Conservation (phyloP, 1,284 basidiomycete genomes). For the Ceratorhiza oryzae-sativae region DNA sequence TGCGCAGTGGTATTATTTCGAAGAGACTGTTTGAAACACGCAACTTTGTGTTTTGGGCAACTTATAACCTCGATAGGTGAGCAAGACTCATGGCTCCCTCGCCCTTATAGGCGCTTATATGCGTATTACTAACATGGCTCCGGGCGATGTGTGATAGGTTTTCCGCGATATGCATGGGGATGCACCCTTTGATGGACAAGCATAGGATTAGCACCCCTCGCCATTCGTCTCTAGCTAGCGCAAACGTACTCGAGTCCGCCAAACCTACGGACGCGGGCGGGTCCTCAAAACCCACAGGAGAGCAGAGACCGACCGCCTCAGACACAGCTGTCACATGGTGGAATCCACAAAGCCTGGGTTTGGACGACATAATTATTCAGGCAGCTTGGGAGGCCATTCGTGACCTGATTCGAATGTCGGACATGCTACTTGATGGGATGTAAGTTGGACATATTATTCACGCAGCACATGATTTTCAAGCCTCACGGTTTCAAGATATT, state of each 20-base stretch:
- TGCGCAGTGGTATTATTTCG: conserved; percentile 22
- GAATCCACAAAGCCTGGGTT: conserved; percentile 18
- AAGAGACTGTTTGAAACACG: conserved; percentile 35
- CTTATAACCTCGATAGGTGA: conserved; percentile 32
- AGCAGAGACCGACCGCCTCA: conserved; percentile 1
- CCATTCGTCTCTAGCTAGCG: conserved; percentile 22
- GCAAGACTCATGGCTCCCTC: background rate
- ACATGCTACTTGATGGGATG: conserved; percentile 30
- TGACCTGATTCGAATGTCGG: conserved; percentile 22
- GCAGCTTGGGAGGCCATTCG: conserved; percentile 34
- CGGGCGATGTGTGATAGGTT: conserved; percentile 17
- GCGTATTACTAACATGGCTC: background rate
- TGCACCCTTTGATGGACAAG: conserved; percentile 33
- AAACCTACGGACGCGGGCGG: background rate
- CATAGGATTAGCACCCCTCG: conserved; percentile 31
- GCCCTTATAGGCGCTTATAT: background rate
- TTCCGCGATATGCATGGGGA: conserved; percentile 24
- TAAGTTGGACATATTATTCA: background rate
- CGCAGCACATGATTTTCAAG: background rate
- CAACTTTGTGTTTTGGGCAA: conserved; percentile 34
- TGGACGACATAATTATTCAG: conserved; percentile 23
- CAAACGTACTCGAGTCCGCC: background rate
- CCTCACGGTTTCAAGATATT: background rate
- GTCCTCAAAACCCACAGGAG: background rate
- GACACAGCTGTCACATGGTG: conserved; percentile 6